Conservation (phyloP, 441 rosid genomes). For the Kokia cookei region DNA sequence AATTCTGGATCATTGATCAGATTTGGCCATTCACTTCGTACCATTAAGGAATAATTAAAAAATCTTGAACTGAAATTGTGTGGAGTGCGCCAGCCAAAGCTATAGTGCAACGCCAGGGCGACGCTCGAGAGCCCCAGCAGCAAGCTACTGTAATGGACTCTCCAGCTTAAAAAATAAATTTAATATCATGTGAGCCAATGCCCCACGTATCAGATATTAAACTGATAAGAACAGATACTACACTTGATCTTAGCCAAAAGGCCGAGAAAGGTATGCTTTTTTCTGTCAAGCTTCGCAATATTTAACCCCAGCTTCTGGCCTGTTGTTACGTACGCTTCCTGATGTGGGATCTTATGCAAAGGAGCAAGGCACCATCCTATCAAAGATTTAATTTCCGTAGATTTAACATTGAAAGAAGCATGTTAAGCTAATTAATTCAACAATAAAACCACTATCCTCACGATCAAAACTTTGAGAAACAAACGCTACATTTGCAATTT, state of each 20-base stretch:
- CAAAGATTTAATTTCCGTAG: no score
- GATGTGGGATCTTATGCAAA: no score
- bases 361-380: no score
- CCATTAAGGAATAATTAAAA: no score
- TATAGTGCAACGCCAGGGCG: not conserved
- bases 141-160: not conserved
- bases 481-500: no score
- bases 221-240: conserved; percentile 59
- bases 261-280: conserved; percentile 29
- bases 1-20: fast-evolving
- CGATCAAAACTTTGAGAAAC: no score
- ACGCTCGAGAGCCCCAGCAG: not conserved
- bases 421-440: no score
- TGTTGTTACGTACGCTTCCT: no score
- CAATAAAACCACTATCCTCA: no score
- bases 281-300: no score
- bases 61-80: not conserved
- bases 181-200: conserved; percentile 31
- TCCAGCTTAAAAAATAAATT: conserved; percentile 22
- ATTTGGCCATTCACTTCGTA: fast-evolving
- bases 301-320: no score
- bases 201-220: conserved; percentile 39
- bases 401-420: no score
- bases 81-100: not conserved
- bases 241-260: conserved; percentile 70